Evolutionary conservation across 2,329 filamentous ascomycete species (phyloP), one percentile per base, ranked within the genome.

Genomic region (Penicillium sp.): DNA sequence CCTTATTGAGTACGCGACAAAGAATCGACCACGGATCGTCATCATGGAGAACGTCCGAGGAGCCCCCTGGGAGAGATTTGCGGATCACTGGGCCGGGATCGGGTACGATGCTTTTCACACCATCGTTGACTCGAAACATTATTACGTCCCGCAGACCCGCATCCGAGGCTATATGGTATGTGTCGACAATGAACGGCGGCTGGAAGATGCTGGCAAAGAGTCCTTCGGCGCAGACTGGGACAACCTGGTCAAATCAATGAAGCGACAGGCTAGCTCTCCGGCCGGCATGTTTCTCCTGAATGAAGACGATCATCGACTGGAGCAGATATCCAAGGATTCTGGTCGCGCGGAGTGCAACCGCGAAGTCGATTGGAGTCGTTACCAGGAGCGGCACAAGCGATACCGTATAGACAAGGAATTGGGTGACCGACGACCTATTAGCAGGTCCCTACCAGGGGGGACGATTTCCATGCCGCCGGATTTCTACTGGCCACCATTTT

Each of bases 131-230:
- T 87, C 84, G 0, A 90, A 90, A 63, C 70, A 87, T 3, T 90
- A 80, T 60, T 89, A 89, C 52, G 70, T 92, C 0, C 89, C 89
- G 0, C 89, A 92, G 48, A 90, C 86, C 0, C 76, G 85, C 1
- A 69, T 74, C 36, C 76, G 85, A 30, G 80, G 79, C 1, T 88
- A 88, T 61, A 74, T 86, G 56, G 62, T 87, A 27, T 81, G 79
- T 13, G 63, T 86, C n/a, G 74, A 81, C 50, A 69, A 57, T 31
- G n/a, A 33, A 33, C 33, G 51, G 5, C 62, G 57, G 11, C 59
- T 65, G 46, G 31, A 62, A 8, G 48, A 54, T 13, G 54, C 62
- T 5, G 57, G 56, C 2, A 44, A 16, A 65, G 22, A 39, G 58
- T 28, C 51, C 46, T 33, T 20, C 71, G 74, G 25, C 18, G 18